Percentiles rank a stretch among this genome's conserved stretches.
Evolutionary conservation across 1,284 basidiomycete genomes (phyloP).

Genomic region (Marasmius sp.): DNA sequence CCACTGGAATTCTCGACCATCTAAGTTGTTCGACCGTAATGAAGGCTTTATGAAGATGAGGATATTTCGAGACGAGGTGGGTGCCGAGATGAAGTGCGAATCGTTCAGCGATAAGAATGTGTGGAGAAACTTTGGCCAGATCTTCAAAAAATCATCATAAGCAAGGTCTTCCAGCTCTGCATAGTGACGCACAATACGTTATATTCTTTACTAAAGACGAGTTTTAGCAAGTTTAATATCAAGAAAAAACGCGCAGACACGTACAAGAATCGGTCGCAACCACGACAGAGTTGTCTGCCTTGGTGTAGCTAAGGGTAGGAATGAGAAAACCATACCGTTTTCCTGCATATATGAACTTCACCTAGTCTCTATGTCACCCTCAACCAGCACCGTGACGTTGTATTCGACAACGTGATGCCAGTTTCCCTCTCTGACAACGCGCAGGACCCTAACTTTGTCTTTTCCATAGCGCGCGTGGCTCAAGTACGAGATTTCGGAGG

Average conservation of each 20-base stretch:
- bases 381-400: constrained; percentile 74
- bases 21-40: constrained; percentile 81
- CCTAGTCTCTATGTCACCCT: constrained; percentile 79
- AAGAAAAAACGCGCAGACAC: constrained; percentile 25
- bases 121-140: constrained; percentile 84
- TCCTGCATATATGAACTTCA: constrained; percentile 26
- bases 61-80: constrained; percentile 84
- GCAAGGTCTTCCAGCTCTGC: not conserved
- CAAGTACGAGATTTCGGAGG: constrained; percentile 22
- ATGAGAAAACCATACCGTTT: not conserved
- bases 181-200: constrained; percentile 65
- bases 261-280: constrained; percentile 87
- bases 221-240: constrained; percentile 2
- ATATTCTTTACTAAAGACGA: constrained; percentile 82
- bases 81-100: constrained; percentile 88
- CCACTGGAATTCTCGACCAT: constrained; percentile 80
- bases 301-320: constrained; percentile 58
- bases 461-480: constrained; percentile 76
- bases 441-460: constrained; percentile 81
- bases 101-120: constrained; percentile 79
- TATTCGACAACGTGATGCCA: constrained; percentile 81
- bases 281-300: constrained; percentile 82
- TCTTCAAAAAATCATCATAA: constrained; percentile 43
- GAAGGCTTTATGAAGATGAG: constrained; percentile 74
- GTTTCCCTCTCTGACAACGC: constrained; percentile 73